phyloP scores from a whole-genome alignment of 1,284 basidiomycete species.

The Apiotrichum porosum region DNA sequence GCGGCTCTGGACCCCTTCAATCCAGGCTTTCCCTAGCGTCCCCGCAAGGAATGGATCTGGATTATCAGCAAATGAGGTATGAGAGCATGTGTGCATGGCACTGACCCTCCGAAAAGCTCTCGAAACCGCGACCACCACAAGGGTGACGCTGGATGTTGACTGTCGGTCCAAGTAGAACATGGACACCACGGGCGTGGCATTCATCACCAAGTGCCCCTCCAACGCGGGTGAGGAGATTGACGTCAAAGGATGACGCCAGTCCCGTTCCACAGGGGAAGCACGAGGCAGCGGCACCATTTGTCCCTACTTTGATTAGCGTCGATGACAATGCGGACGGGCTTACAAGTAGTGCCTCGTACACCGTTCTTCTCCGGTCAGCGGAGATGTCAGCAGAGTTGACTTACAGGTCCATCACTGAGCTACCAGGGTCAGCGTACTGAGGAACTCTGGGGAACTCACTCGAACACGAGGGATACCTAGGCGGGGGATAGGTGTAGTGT shows the following conservation, averaged over 20 bases:
- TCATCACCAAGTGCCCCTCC: constrained; percentile 63
- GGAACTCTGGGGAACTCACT: no score
- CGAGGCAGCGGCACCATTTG: constrained; percentile 23
- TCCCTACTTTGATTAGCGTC: no score
- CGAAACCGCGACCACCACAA: constrained; percentile 60
- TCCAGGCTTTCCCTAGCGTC: constrained; percentile 61
- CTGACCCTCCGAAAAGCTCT: constrained; percentile 47
- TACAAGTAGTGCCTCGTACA: constrained; percentile 21
- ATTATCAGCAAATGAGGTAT: no score
- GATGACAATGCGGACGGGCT: no score
- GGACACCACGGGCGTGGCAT: constrained; percentile 63
- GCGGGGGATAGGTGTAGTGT: constrained; percentile 61
- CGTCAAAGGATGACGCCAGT: constrained; percentile 68
- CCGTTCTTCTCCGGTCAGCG: no score
- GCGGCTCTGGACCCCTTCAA: constrained; percentile 63
- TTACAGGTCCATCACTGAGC: constrained; percentile 23
- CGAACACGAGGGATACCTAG: constrained; percentile 67
- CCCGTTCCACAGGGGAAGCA: constrained; percentile 57
- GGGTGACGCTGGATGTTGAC: constrained; percentile 74
- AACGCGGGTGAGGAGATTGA: constrained; percentile 59
- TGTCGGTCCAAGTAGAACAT: constrained; percentile 65
- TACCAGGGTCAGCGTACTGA: constrained; percentile 6
- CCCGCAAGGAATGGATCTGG: constrained; percentile 66
- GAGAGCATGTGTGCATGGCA: no score
- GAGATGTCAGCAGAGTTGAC: no score